These are phyloP conservation scores for Calonectria hongkongensis DNA, from an alignment of 2,329 filamentous ascomycete genomes.

Conservation along the genomic window DNA sequence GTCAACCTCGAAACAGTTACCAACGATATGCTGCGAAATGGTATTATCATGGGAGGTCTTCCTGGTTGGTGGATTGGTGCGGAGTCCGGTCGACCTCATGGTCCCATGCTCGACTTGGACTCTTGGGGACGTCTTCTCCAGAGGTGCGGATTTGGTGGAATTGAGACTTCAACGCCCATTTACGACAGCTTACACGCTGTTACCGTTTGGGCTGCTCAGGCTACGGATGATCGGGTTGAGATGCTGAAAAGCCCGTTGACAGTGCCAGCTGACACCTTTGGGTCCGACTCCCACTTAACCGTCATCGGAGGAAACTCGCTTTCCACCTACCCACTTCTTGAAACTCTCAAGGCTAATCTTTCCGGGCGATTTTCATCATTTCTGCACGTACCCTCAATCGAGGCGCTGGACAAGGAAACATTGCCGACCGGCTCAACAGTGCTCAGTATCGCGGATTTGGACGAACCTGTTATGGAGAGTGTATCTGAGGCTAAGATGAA, in stretches of 20 bases:
- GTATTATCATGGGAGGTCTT: constrained; percentile 23
- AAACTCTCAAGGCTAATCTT: not conserved
- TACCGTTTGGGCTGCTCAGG: not conserved
- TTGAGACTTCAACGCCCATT: not conserved
- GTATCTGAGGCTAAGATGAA: constrained; percentile 15
- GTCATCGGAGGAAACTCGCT: not conserved
- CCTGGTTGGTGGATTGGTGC: constrained; percentile 30
- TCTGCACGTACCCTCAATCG: not conserved
- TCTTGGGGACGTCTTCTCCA: not conserved
- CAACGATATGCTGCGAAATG: constrained; percentile 18
- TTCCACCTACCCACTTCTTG: not conserved
- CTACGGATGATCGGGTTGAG: not conserved
- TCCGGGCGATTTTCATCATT: not conserved
- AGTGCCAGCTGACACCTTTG: not conserved
- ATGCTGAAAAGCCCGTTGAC: not conserved
- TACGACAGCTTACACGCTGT: not conserved
- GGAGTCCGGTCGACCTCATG: not conserved
- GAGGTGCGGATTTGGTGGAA: not conserved
- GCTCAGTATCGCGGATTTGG: constrained; percentile 2
- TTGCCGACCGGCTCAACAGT: not conserved
- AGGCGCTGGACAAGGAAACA: not conserved
- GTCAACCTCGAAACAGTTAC: not conserved
- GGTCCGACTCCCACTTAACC: not conserved
- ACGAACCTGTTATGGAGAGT: constrained; percentile 17
- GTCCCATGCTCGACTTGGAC: constrained; percentile 7